Conservation (phyloP, 2,329 filamentous ascomycete species). For the Trichophyton rubrum region DNA sequence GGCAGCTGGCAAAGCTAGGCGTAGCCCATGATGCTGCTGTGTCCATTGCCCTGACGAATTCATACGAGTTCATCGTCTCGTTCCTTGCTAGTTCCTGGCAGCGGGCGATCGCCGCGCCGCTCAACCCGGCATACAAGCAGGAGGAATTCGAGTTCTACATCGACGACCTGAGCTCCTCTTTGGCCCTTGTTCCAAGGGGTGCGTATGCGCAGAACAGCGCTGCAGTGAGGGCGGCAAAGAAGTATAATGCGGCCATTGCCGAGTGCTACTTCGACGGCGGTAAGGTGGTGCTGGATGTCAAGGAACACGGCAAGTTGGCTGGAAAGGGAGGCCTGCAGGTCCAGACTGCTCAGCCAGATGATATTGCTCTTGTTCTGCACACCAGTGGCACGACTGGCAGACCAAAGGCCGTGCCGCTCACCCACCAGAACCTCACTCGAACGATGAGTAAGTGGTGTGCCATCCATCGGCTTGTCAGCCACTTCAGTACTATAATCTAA, state of each 20-base stretch:
- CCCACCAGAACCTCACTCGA: constrained; percentile 65
- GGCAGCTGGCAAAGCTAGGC: constrained; percentile 63
- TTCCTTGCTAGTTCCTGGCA: constrained; percentile 82
- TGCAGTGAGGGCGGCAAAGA: constrained; percentile 63
- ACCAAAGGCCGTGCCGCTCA: constrained; percentile 73
- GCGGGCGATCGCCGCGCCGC: constrained; percentile 68
- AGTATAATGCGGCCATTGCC: constrained; percentile 71
- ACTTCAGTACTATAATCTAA: constrained; percentile 3
- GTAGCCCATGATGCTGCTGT: constrained; percentile 58
- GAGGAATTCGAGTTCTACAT: constrained; percentile 89
- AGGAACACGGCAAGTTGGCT: constrained; percentile 57
- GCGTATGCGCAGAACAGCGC: constrained; percentile 54
- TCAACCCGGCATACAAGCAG: constrained; percentile 82
- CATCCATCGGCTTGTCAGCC: background rate
- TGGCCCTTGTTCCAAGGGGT: constrained; percentile 63
- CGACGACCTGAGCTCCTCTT: constrained; percentile 66
- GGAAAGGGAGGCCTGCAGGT: constrained; percentile 38
- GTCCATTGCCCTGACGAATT: constrained; percentile 73
- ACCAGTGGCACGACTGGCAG: constrained; percentile 75
- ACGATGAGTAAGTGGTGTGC: constrained; percentile 54
- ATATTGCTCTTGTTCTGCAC: constrained; percentile 69
- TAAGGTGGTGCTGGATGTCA: constrained; percentile 65
- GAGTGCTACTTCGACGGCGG: constrained; percentile 68
- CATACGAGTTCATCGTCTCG: constrained; percentile 75
- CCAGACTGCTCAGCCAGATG: constrained; percentile 54